Conservation (phyloP, 2,329 filamentous ascomycete species). For the Sclerotinia nivalis region DNA sequence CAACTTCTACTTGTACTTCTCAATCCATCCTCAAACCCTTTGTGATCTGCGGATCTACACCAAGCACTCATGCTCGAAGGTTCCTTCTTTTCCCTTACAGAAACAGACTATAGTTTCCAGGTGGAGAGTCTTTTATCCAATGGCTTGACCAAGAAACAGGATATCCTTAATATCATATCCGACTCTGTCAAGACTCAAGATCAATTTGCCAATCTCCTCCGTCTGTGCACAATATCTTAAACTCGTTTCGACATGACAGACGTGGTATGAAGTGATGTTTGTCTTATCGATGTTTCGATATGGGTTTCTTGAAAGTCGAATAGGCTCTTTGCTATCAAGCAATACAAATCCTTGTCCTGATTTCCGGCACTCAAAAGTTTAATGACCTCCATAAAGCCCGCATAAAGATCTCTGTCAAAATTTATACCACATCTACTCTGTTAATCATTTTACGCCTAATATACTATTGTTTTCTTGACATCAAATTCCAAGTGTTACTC, state of each 20-base stretch:
- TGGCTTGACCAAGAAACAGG: neutral
- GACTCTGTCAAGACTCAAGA: neutral
- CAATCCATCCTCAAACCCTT: neutral
- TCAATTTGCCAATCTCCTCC: neutral
- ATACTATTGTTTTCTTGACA: neutral
- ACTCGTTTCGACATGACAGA: constrained; percentile 5
- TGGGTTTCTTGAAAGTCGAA: neutral
- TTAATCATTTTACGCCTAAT: neutral
- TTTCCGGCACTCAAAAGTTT: neutral
- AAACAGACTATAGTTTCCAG: neutral
- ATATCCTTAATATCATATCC: neutral
- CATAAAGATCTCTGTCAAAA: neutral
- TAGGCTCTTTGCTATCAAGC: neutral
- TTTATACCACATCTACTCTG: neutral
- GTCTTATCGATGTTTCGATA: constrained; percentile 18
- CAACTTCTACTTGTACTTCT: neutral
- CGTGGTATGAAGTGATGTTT: constrained; percentile 16
- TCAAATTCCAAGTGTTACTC: neutral
- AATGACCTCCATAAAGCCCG: constrained; percentile 6
- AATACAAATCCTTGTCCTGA: neutral
- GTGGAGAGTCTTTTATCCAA: neutral
- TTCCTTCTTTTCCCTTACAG: neutral
- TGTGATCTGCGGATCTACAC: neutral
- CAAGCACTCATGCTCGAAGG: neutral
- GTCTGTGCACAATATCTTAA: constrained; percentile 15